phyloP scores from a whole-genome alignment of 345 rosid species.

The Litchi chinensis region DNA sequence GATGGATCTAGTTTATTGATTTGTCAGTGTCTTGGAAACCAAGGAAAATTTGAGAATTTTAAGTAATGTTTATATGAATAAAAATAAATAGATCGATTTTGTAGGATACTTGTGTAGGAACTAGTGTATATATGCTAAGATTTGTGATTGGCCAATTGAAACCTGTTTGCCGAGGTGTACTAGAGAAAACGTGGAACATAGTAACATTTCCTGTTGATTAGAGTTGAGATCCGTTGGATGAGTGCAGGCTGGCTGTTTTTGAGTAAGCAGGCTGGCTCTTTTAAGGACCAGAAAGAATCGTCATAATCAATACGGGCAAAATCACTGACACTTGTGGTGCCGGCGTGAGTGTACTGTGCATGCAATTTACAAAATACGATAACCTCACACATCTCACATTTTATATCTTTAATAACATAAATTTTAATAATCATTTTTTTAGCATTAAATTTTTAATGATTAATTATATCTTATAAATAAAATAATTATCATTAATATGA shows the following conservation, averaged over 20 bases:
- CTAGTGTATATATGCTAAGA: neutral
- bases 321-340: too few relatives aligned
- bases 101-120: neutral
- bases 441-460: too few relatives aligned
- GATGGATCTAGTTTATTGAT: neutral
- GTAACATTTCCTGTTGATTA: neutral
- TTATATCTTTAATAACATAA: too few relatives aligned
- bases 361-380: too few relatives aligned
- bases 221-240: neutral
- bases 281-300: neutral
- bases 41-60: slow-evolving; percentile 16
- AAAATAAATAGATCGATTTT: neutral
- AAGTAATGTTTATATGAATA: neutral
- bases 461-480: too few relatives aligned
- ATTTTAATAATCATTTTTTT: too few relatives aligned
- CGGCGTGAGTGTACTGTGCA: too few relatives aligned
- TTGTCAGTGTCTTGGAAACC: neutral
- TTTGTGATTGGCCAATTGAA: neutral
- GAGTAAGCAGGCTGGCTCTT: neutral
- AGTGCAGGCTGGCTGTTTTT: too few relatives aligned
- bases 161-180: neutral
- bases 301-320: neutral
- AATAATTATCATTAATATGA: too few relatives aligned
- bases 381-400: too few relatives aligned
- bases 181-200: too few relatives aligned